Base-by-base conservation (phyloP, 2,329 filamentous ascomycete species). In the Ceratocystis eucalypticola region DNA sequence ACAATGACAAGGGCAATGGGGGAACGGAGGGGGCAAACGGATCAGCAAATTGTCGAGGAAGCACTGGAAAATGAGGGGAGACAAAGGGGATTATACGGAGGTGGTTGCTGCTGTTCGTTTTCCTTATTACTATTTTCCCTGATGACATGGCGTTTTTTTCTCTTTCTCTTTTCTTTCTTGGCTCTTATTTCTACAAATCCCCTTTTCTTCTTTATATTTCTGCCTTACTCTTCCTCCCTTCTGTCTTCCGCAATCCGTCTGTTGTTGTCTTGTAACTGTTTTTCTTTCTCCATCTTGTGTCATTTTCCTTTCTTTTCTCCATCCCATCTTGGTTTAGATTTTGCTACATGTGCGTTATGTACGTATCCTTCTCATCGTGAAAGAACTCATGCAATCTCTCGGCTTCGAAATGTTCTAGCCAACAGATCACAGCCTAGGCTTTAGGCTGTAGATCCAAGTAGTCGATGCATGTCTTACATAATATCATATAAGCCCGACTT, bases 131-230 rank as follows among this genome's bases (percentile, higher is more conserved):
- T 65, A 48, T 61, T 57, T 67, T 64, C 15, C 50, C 22, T 46
- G 50, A 64, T 30, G 25, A 55, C 57, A 53, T 53, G 37, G 53
- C 20, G 33, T 65, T 41, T 64, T 22, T 30, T 66, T 57, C 20
- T 48, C 17, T 61, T 61, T 41, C 46, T 62, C 17, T 61, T 64
- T 48, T 44, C 8, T 59, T 45, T 48, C 50, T 46, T 59, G 53
- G 53, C 17, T 59, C 28, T 59, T 59, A 59, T 59, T 59, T 59
- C 61, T 44, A 22, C 37, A 46, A 41, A 45, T 25, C 20, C 33
- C 17, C 17, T 65, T 33, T 57, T 65, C 22, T 50, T 64, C 48
- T 48, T 64, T 37, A 20, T 33, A 17, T 63, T 61, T 53, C 53
- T 50, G 59, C 64, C 53, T 30, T 65, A 37, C 64, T 61, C 59